A percentile compares a stretch with the other conserved stretches of the same genome.
Conservation (phyloP, 441 rosid genomes). For the Manihot esculenta region DNA sequence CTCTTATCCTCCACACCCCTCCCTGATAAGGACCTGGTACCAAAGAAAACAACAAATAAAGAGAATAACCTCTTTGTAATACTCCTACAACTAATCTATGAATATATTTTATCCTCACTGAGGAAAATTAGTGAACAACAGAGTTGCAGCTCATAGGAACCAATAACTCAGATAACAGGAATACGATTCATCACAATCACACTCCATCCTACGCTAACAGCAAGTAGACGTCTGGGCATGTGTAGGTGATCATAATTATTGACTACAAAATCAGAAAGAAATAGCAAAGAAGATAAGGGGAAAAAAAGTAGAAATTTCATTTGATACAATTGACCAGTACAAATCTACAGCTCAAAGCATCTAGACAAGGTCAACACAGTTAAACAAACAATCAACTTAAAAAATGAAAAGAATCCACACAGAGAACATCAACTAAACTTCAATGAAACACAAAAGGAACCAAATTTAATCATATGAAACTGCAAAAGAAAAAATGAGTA, state of each 20-base stretch:
- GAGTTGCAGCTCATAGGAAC: conserved; percentile 26
- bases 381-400: conserved; percentile 12
- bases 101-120: conserved; percentile 22
- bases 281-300: neutral
- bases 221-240: too few relatives aligned
- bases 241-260: conserved; percentile 9
- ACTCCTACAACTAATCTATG: conserved; percentile 13
- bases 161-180: conserved; percentile 4
- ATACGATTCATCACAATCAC: neutral
- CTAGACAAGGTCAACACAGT: conserved; percentile 15
- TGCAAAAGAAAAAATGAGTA: conserved; percentile 24
- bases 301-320: neutral
- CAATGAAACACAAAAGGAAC: conserved; percentile 2
- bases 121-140: conserved; percentile 28
- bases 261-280: conserved; percentile 17
- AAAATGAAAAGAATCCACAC: conserved; percentile 23
- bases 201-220: conserved; percentile 8
- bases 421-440: conserved; percentile 8
- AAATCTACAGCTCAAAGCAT: conserved; percentile 18
- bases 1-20: conserved; percentile 73
- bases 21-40: conserved; percentile 69
- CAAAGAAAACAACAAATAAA: conserved; percentile 14
- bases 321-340: neutral
- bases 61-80: conserved; percentile 6
- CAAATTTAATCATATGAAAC: conserved; percentile 20